Percentiles rank a stretch among this genome's conserved stretches.
Evolutionary conservation across 164 flowering plant species (phyloP).

Genomic region (grape (Vitis vinifera)): ASM3070453v1 NC_081805.1:20933501-20934000

Average conservation of each 20-base stretch:
- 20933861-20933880: slow-evolving; percentile 9
- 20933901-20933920: background rate
- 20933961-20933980: too few relatives aligned
- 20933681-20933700: slow-evolving; percentile 20
- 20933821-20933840: slow-evolving; percentile 75
- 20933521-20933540: slow-evolving; percentile 1
- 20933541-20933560: slow-evolving; percentile 56
- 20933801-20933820: slow-evolving; percentile 90
- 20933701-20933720: slow-evolving; percentile 14
- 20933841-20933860: slow-evolving; percentile 52
- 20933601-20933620: slow-evolving; percentile 80
- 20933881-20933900: background rate
- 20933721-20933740: slow-evolving; percentile 82
- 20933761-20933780: slow-evolving; percentile 69
- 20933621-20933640: slow-evolving; percentile 38
- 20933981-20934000: too few relatives aligned
- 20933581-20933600: slow-evolving; percentile 97
- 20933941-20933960: too few relatives aligned
- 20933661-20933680: slow-evolving; percentile 64
- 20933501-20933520: slow-evolving; percentile 4
- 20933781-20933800: slow-evolving; percentile 86
- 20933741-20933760: slow-evolving; percentile 90
- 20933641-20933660: slow-evolving; percentile 41
- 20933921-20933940: background rate
- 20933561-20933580: slow-evolving; percentile 67